phyloP scores from a whole-genome alignment of 139 green algal genomes.

The Ettlia oleoabundans region DNA sequence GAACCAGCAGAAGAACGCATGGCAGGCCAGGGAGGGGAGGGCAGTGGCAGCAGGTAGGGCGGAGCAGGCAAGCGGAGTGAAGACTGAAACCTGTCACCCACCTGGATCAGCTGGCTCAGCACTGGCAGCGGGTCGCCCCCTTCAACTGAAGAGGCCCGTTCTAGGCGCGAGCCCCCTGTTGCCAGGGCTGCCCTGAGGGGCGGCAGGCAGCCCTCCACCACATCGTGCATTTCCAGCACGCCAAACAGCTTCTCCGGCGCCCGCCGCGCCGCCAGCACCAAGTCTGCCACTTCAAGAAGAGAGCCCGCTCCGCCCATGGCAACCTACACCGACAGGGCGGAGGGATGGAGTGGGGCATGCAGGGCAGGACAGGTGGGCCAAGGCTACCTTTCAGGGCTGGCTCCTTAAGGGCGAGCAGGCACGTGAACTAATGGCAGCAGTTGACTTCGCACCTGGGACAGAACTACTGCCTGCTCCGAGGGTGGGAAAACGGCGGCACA shows the following conservation, averaged over 20 bases:
- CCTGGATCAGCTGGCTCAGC: constrained; percentile 2
- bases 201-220: constrained; percentile 32
- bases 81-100: too few relatives aligned
- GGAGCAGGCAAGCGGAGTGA: too few relatives aligned
- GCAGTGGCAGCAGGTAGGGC: neutral
- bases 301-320: neutral
- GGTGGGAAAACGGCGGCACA: constrained; percentile 21
- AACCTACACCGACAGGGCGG: too few relatives aligned
- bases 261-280: constrained; percentile 29
- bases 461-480: neutral
- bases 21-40: neutral
- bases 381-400: too few relatives aligned
- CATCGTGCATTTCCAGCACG: constrained; percentile 53
- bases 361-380: too few relatives aligned
- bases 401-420: too few relatives aligned
- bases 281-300: constrained; percentile 9
- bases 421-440: too few relatives aligned
- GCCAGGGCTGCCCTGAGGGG: constrained; percentile 23
- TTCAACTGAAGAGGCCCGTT: neutral
- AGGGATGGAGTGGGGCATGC: too few relatives aligned
- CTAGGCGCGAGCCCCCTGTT: neutral
- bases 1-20: neutral
- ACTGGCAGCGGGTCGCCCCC: neutral
- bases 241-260: constrained; percentile 48
- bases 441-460: constrained; percentile 33